These are phyloP conservation scores for Penicillium paradoxum DNA, from an alignment of 495 filamentous ascomycete genomes.

Conservation along the genomic window DNA sequence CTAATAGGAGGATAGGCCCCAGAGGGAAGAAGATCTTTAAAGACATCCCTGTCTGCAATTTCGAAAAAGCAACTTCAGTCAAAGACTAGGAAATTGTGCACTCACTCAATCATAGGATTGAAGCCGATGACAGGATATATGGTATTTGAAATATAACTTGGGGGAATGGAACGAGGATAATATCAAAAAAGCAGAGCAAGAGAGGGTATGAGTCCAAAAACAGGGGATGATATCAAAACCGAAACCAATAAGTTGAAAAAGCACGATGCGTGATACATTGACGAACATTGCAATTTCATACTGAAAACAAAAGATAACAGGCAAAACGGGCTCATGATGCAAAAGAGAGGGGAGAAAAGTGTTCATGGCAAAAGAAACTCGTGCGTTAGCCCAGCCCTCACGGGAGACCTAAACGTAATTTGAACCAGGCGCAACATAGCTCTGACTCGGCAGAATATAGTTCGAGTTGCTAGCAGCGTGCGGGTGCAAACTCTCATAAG, in stretches of 20 bases:
- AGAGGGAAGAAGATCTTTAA: not conserved
- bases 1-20: not conserved
- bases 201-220: conserved; percentile 18
- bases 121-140: not conserved
- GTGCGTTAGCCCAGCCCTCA: too few relatives aligned
- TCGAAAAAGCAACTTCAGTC: not conserved
- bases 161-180: not conserved
- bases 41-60: not conserved
- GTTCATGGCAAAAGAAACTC: too few relatives aligned
- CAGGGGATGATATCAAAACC: not conserved
- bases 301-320: not conserved
- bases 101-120: not conserved
- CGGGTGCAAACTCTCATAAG: conserved; percentile 31
- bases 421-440: conserved; percentile 1
- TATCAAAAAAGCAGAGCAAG: not conserved
- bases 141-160: conserved; percentile 6
- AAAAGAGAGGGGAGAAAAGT: not conserved
- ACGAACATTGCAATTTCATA: conserved; percentile 3
- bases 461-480: conserved; percentile 1
- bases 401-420: conserved; percentile 2
- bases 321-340: not conserved
- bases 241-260: not conserved
- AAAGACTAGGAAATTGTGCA: not conserved
- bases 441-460: conserved; percentile 10
- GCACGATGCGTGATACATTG: conserved; percentile 1